Base-by-base conservation (phyloP, 208 protist species). In the Trypanosoma congolense region DNA sequence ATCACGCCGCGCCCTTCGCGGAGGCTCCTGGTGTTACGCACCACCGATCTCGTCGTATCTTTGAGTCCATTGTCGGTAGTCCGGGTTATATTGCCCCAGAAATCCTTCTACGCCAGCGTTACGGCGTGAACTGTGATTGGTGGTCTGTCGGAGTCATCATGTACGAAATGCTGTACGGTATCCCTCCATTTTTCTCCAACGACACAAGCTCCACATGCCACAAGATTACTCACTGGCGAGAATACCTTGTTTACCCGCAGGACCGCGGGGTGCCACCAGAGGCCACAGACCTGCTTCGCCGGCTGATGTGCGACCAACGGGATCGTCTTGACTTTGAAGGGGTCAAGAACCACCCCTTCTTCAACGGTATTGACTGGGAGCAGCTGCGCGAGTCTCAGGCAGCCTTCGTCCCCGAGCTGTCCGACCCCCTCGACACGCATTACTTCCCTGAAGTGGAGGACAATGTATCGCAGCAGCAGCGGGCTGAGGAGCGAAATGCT, bases 131-230 rank as follows among this genome's bases (percentile, higher is more conserved):
- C 62, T 98, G 96, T 65, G 97, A 99, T 58, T 98, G 96, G 97
- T 99, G 97, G 96, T 97, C 93, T 6, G 90, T 99, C 0, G 97
- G 97, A 19, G 93, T 98, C 2, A 98, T 99, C 59, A 96, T 98
- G 89, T 99, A 97, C 73, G 96, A 98, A 68, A 97, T 98, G 96
- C 62, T 98, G 3, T 97, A 92, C 49, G 95, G 95, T 26, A 97
- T 96, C 42, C 93, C 96, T 3, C 96, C 96, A 3, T 98, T 98
- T 56, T 97, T 94, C 62, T 91, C 94, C 1, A 82, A 95, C 31
- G 89, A 96, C 22, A 62, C 85, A 0, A 82, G 86, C 54, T 77
- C 89, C 0, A 98, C 93, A 3, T 97, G 95, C 54, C 75, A 88
- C 26, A 98, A 98, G 44, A 98, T 98, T 53, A 83, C 91, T 40